phyloP scores from a whole-genome alignment of 768 basidiomycete species.

The Pulveroboletus sp. region DNA sequence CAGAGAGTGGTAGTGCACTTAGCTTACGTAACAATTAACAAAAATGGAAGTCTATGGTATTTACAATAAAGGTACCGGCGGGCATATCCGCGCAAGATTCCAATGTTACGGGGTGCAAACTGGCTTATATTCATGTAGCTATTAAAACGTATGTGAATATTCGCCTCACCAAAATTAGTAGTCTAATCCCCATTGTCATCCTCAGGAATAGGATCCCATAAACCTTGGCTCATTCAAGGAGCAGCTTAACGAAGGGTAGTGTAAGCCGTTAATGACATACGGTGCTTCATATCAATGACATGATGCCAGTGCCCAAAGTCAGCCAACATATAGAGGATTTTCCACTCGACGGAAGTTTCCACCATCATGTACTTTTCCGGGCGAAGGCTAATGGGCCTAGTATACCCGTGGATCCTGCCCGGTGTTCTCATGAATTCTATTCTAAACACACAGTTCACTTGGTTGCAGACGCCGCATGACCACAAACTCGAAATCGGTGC shows the following conservation, averaged over 20 bases:
- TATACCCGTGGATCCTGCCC: no score
- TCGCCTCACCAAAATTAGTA: background rate
- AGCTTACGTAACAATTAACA: no score
- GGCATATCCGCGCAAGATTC: no score
- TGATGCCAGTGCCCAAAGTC: background rate
- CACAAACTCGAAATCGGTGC: slow-evolving; percentile 2
- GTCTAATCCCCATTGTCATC: background rate
- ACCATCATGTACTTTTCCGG: background rate
- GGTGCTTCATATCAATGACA: background rate
- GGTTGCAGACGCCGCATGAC: slow-evolving; percentile 11
- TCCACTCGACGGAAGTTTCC: background rate
- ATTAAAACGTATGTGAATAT: background rate
- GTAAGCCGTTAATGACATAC: background rate
- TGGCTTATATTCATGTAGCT: background rate
- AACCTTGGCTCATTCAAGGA: no score
- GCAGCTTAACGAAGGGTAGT: no score
- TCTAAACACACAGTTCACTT: background rate
- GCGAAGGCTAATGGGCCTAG: background rate
- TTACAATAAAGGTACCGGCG: no score
- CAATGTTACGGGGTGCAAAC: no score
- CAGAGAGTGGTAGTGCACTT: no score
- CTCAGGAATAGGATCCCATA: no score
- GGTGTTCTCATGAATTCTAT: slow-evolving; percentile 1
- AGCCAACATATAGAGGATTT: no score
- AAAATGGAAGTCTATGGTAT: no score